Percentiles rank a stretch among this genome's conserved stretches.
phyloP scores from a whole-genome alignment of 495 filamentous ascomycete species.

The Tuber microsphaerosporum region DNA sequence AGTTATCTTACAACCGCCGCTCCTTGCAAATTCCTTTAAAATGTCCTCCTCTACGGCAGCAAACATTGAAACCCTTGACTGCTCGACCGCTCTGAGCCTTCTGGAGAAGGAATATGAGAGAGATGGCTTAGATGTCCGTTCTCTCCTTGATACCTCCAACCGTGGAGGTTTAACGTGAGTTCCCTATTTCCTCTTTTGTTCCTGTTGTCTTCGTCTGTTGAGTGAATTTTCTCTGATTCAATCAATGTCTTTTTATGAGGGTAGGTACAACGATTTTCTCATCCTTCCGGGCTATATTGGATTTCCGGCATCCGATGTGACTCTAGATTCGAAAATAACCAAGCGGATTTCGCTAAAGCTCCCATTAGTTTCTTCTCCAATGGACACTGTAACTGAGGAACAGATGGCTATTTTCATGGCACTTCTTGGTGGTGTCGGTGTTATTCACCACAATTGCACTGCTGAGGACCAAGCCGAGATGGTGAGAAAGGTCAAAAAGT shows the following conservation, averaged over 20 bases:
- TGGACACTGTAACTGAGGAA: conserved; percentile 99
- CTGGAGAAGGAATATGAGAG: conserved; percentile 64
- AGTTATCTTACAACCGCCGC: conserved; percentile 3
- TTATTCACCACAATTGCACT: conserved; percentile 99
- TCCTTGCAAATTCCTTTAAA: conserved; percentile 19
- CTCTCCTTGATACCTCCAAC: conserved; percentile 76
- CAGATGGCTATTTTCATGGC: conserved; percentile 99
- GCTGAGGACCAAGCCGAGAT: conserved; percentile 93
- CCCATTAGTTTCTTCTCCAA: conserved; percentile 90
- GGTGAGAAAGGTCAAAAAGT: conserved; percentile 98
- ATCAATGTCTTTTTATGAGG: conserved; percentile 13
- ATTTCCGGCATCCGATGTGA: conserved; percentile 85
- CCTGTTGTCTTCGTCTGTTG: conserved; percentile 52
- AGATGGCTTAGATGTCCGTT: conserved; percentile 78
- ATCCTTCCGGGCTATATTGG: conserved; percentile 56
- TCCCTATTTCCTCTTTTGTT: conserved; percentile 41
- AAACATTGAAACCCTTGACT: conserved; percentile 47
- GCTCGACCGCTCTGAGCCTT: conserved; percentile 65
- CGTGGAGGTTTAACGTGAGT: conserved; percentile 82
- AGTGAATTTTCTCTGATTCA: conserved; percentile 5
- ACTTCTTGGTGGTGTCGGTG: conserved; percentile 87
- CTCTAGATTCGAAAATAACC: conserved; percentile 82
- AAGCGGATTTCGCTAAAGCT: conserved; percentile 91
- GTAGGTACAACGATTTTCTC: conserved; percentile 56
- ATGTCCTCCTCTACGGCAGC: conserved; percentile 41